Evolutionary conservation across 2,329 filamentous ascomycete genomes (phyloP).

Genomic region (Cercospora sp.): DNA sequence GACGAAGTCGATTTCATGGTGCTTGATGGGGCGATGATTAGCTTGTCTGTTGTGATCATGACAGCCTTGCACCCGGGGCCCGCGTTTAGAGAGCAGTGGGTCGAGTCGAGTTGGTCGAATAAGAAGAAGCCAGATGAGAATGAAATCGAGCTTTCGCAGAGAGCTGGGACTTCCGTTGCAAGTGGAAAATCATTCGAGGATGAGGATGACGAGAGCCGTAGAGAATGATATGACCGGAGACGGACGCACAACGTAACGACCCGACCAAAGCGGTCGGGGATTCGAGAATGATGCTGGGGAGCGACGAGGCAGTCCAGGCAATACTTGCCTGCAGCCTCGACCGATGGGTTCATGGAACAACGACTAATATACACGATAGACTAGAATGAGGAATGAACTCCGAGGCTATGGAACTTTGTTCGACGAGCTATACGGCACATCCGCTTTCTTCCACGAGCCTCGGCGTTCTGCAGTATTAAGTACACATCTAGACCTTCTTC

Average conservation of each 20-base stretch:
- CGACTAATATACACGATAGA: neutral
- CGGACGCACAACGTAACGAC: neutral
- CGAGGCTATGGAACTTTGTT: neutral
- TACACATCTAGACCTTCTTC: slow-evolving; percentile 22
- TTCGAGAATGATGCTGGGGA: neutral
- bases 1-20: slow-evolving; percentile 53
- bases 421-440: neutral
- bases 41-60: slow-evolving; percentile 47
- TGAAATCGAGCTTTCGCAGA: neutral
- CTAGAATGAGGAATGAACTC: neutral
- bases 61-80: slow-evolving; percentile 53
- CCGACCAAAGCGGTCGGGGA: neutral
- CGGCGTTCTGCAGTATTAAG: neutral
- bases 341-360: neutral
- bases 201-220: neutral
- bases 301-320: neutral
- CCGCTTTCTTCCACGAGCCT: neutral
- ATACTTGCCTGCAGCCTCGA: neutral
- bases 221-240: neutral
- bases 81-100: slow-evolving; percentile 34
- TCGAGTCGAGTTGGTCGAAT: slow-evolving; percentile 30
- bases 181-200: neutral
- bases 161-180: neutral
- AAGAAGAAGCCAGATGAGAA: neutral
- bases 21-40: slow-evolving; percentile 58